Evolutionary conservation across 768 basidiomycete species (phyloP).

Genomic region (Termitomyces sp.): DNA sequence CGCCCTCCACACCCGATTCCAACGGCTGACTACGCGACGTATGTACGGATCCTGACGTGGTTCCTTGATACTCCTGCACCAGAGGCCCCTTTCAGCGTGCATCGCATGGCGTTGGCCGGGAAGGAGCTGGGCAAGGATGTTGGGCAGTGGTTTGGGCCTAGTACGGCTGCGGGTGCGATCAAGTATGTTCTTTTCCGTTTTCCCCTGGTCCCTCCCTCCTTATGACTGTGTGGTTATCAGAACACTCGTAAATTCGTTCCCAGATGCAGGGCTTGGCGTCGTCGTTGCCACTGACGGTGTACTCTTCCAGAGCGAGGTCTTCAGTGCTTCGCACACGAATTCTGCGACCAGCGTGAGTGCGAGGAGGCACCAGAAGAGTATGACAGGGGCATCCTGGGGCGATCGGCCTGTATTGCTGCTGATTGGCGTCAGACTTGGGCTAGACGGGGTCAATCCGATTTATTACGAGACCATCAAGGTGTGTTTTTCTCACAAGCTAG

Average conservation of each 20-base stretch:
- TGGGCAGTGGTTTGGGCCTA: constrained; percentile 97
- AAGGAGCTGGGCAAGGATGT: constrained; percentile 94
- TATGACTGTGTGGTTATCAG: background rate
- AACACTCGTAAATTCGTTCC: constrained; percentile 74
- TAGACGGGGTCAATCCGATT: constrained; percentile 92
- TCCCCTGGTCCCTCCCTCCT: background rate
- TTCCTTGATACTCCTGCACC: constrained; percentile 88
- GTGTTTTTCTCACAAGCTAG: background rate
- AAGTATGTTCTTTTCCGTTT: constrained; percentile 24
- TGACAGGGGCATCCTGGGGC: constrained; percentile 54
- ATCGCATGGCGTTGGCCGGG: constrained; percentile 92
- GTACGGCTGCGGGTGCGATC: constrained; percentile 95
- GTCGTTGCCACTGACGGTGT: constrained; percentile 78
- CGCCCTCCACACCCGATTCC: constrained; percentile 56
- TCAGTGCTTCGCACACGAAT: constrained; percentile 56
- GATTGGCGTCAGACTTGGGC: constrained; percentile 79
- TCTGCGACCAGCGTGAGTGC: constrained; percentile 19
- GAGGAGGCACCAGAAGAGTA: constrained; percentile 18
- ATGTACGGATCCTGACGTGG: constrained; percentile 91
- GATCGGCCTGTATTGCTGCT: constrained; percentile 80
- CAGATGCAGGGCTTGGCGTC: constrained; percentile 76
- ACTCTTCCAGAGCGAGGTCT: constrained; percentile 83
- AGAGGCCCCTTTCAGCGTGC: constrained; percentile 87
- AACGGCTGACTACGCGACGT: constrained; percentile 71
- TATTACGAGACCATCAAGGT: constrained; percentile 78